These are phyloP conservation scores for Dimargaris xerosporica DNA, from an alignment of 192 early-diverging fungal genomes.

Conservation along the genomic window DNA sequence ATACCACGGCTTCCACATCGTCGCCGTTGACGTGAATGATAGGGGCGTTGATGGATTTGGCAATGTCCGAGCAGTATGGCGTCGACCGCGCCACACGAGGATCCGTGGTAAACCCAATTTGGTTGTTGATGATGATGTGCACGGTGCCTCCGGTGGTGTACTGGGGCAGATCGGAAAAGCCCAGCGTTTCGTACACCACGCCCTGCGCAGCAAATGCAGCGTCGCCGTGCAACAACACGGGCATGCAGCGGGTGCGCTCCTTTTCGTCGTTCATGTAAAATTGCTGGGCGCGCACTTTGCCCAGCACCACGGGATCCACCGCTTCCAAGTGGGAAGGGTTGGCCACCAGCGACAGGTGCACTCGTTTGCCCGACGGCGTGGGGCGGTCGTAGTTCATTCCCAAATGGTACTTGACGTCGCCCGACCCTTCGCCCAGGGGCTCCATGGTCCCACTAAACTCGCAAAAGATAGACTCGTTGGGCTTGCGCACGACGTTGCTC, in stretches of 20 bases:
- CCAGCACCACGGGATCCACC: constrained; percentile 93
- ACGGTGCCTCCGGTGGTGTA: constrained; percentile 95
- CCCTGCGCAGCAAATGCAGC: constrained; percentile 97
- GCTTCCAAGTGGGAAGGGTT: constrained; percentile 99
- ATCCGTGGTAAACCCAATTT: constrained; percentile 98
- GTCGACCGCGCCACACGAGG: constrained; percentile 89
- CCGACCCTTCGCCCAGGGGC: constrained; percentile 84
- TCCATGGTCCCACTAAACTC: constrained; percentile 86
- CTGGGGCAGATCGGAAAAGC: constrained; percentile 83
- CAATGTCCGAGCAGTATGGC: constrained; percentile 93
- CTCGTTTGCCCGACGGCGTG: constrained; percentile 91
- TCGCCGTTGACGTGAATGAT: constrained; percentile 98
- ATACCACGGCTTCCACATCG: constrained; percentile 93
- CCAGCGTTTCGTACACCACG: constrained; percentile 93
- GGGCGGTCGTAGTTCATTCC: constrained; percentile 94
- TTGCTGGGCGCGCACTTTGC: constrained; percentile 93
- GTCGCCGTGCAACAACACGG: constrained; percentile 93
- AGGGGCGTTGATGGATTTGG: constrained; percentile 92
- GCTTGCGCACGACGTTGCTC: constrained; percentile 97
- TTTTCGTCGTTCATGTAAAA: constrained; percentile 82
- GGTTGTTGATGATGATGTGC: constrained; percentile 98
- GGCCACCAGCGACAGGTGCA: constrained; percentile 91
- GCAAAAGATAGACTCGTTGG: constrained; percentile 95
- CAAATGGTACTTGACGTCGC: constrained; percentile 89
- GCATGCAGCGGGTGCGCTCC: constrained; percentile 67